Evolutionary conservation across 768 basidiomycete genomes (phyloP).

Genomic region (Multifurca ochricompacta): DNA sequence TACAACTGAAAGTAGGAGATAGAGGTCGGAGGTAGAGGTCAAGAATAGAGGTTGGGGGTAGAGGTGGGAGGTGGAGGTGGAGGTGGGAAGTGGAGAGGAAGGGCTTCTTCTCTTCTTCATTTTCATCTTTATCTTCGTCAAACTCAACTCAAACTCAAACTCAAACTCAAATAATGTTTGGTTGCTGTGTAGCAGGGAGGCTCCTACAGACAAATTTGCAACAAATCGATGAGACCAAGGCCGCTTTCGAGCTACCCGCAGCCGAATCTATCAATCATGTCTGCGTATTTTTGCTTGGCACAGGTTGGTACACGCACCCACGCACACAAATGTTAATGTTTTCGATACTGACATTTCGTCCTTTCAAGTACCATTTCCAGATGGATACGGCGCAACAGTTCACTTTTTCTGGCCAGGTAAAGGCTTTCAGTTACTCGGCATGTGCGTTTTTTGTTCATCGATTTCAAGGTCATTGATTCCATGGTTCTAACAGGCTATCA

Average conservation of each 20-base stretch:
- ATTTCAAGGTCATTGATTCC: background rate
- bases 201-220: slow-evolving; percentile 71
- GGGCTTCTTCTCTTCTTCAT: no score
- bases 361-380: slow-evolving; percentile 62
- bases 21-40: no score
- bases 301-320: slow-evolving; percentile 40
- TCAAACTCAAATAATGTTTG: slow-evolving; percentile 51
- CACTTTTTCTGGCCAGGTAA: slow-evolving; percentile 84
- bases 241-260: slow-evolving; percentile 63
- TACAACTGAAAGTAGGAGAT: no score
- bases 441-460: slow-evolving; percentile 39
- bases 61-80: no score
- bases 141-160: no score
- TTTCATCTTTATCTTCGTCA: no score
- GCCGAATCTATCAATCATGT: slow-evolving; percentile 77
- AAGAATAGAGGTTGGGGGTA: no score
- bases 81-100: no score
- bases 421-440: slow-evolving; percentile 80
- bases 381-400: slow-evolving; percentile 76
- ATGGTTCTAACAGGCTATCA: slow-evolving; percentile 50
- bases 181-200: slow-evolving; percentile 72
- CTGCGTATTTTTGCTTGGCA: slow-evolving; percentile 77
- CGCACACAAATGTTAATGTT: no score
- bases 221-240: slow-evolving; percentile 79
- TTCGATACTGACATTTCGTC: background rate